phyloP scores from a whole-genome alignment of 176 grass and related monocot genomes.

The Thalia dealbata region DNA sequence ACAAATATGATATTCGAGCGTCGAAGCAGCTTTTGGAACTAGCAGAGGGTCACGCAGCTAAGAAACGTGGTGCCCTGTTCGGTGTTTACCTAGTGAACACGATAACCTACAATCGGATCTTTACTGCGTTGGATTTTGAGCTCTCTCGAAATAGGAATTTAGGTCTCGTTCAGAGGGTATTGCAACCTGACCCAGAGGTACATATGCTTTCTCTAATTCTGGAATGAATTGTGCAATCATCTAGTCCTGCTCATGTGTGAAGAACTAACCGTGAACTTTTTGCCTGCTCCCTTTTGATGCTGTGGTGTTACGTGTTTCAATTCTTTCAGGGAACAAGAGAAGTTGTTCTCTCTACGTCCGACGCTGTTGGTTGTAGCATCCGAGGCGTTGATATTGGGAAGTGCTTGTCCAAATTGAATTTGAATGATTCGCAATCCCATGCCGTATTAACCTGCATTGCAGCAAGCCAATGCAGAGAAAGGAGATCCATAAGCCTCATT shows the following conservation, averaged over 20 bases:
- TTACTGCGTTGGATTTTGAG: constrained; percentile 4
- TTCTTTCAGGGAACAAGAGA: constrained; percentile 1
- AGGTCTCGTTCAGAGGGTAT: constrained; percentile 4
- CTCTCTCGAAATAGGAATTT: not conserved
- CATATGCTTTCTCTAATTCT: not conserved
- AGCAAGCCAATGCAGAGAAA: constrained; percentile 14
- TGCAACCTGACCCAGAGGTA: constrained; percentile 1
- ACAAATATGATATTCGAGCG: not conserved
- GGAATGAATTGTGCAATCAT: too few species aligned
- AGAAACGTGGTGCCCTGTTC: not conserved
- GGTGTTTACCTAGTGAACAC: constrained; percentile 23
- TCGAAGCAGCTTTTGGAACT: not conserved
- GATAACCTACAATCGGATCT: constrained; percentile 22
- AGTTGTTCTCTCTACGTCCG: not conserved
- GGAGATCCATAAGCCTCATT: constrained; percentile 27
- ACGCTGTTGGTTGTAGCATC: not conserved
- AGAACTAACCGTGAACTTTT: too few species aligned
- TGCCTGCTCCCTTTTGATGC: not conserved
- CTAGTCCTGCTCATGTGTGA: too few species aligned
- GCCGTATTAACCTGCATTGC: constrained; percentile 39
- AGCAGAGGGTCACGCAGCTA: not conserved
- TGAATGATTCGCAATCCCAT: constrained; percentile 38
- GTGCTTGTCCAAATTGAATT: constrained; percentile 17
- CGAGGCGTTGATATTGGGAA: not conserved
- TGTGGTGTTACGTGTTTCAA: too few species aligned